Conservation (phyloP, 2,329 filamentous ascomycete genomes). For the Cadophora luteo-olivacea region DNA sequence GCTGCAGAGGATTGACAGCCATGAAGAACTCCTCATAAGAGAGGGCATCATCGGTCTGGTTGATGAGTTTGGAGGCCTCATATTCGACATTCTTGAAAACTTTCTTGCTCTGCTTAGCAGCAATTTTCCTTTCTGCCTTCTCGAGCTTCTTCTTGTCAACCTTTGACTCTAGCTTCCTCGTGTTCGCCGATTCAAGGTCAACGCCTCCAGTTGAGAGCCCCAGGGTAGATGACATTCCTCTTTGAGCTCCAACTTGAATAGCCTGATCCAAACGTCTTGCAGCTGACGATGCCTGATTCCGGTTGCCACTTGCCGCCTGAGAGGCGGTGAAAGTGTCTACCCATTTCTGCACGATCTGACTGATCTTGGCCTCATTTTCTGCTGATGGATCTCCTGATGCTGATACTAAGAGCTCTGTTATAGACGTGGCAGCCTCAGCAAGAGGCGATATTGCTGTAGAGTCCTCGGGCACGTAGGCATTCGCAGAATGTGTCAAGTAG, state of each 20-base stretch:
- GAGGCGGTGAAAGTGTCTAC: conserved; percentile 79
- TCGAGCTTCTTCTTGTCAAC: conserved; percentile 99
- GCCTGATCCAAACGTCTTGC: conserved; percentile 91
- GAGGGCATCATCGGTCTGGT: conserved; percentile 81
- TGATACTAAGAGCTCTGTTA: conserved; percentile 89
- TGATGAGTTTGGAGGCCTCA: conserved; percentile 88
- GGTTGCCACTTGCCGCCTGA: conserved; percentile 66
- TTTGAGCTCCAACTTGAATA: conserved; percentile 90
- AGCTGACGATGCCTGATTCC: conserved; percentile 72
- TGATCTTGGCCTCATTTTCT: conserved; percentile 78
- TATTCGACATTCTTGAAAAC: conserved; percentile 98
- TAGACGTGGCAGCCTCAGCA: conserved; percentile 79
- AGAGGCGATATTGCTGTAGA: conserved; percentile 75
- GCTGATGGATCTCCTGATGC: conserved; percentile 84
- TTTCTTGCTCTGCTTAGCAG: conserved; percentile 98
- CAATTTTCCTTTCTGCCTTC: conserved; percentile 97
- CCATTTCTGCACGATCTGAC: conserved; percentile 87
- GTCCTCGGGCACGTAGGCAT: conserved; percentile 80
- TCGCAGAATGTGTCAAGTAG: conserved; percentile 92
- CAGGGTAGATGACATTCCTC: conserved; percentile 95
- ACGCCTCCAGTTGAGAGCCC: conserved; percentile 84
- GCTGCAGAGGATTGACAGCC: conserved; percentile 95
- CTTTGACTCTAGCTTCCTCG: conserved; percentile 93
- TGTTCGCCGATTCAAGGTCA: conserved; percentile 92
- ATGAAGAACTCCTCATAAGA: conserved; percentile 99